Evolutionary conservation across 768 basidiomycete genomes (phyloP), one percentile per base, ranked within the genome.

Genomic region (Strobilomyces echinocephalus): DNA sequence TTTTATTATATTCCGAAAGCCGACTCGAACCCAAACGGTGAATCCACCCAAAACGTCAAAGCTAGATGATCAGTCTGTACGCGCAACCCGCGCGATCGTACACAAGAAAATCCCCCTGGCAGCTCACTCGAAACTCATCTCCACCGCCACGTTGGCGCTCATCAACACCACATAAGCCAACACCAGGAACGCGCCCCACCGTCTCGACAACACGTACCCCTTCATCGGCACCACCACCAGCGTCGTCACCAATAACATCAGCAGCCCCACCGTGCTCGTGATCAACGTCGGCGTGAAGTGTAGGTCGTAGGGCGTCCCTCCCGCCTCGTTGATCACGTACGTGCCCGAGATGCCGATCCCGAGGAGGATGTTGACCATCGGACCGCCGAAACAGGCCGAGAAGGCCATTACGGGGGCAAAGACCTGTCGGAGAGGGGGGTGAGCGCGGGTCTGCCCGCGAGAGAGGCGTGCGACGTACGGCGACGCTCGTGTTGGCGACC

Each of bases 401-500:
- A 97, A 94, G 21, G 88, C 93, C 94, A 95, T 97, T 63, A 92
- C 83, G 36, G 85, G 94, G 35, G 87, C 91, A 68, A 93, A 95
- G 16, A 82, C 83, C 84, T 88, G 53, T 15, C 31, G 9, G 24
- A 4, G 20, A n/a, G 2, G 43, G 24, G 16, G 10, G 38, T 53
- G 14, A 46, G 28, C 43, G 20, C 31, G 12, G 15, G 5, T n/a
- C 1, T 44, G 9, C 28, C 12, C 21, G 35, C 14, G 1, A n/a
- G 24, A 8, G 12, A 6, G 3, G 20, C 20, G 45, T 39, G 18
- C 28, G 12, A 76, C 82, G 50, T 72, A 83, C 88, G 20, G 95
- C 95, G 10, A 98, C 91, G 49, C 89, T 93, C 76, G 91, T 90
- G 71, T 98, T 97, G 20, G 97, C 95, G 7, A 99, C 95, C 20